Conservation (phyloP, 352 stramenopile species). For the Aphanomyces stellatus region DNA sequence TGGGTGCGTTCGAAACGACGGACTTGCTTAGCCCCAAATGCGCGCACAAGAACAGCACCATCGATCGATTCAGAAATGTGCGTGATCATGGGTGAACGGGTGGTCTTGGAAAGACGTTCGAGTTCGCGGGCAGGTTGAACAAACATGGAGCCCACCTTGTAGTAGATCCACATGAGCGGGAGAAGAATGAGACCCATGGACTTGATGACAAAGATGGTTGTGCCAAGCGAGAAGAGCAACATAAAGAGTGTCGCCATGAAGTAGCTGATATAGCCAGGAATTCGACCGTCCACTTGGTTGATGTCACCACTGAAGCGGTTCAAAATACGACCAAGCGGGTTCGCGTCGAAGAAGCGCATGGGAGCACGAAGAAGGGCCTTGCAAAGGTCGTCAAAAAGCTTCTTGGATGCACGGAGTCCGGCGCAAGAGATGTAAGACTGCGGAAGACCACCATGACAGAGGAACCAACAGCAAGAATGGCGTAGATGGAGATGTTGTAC, state of each 20-base stretch:
- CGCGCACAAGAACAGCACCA: conserved; percentile 11
- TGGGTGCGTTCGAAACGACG: conserved; percentile 12
- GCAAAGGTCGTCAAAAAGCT: neutral
- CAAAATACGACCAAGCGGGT: neutral
- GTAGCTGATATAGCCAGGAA: neutral
- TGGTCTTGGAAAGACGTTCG: neutral
- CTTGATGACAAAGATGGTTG: neutral
- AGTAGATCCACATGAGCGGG: neutral
- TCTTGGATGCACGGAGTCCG: neutral
- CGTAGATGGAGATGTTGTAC: conserved; percentile 7
- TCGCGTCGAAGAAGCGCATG: neutral
- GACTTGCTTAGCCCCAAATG: conserved; percentile 15
- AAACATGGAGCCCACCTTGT: neutral
- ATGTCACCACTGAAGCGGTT: neutral
- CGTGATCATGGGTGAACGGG: conserved; percentile 21
- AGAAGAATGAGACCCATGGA: neutral
- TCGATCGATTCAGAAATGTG: neutral
- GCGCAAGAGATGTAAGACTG: neutral
- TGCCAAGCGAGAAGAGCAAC: neutral
- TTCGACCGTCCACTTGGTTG: neutral
- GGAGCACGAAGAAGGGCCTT: neutral
- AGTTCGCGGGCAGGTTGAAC: conserved; percentile 28
- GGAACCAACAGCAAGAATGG: neutral
- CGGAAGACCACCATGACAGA: conserved; percentile 4
- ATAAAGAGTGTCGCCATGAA: neutral